A percentile compares a stretch with the other conserved stretches of the same genome.
Conservation (phyloP, 345 rosid genomes). For the Turnera subulata region DNA sequence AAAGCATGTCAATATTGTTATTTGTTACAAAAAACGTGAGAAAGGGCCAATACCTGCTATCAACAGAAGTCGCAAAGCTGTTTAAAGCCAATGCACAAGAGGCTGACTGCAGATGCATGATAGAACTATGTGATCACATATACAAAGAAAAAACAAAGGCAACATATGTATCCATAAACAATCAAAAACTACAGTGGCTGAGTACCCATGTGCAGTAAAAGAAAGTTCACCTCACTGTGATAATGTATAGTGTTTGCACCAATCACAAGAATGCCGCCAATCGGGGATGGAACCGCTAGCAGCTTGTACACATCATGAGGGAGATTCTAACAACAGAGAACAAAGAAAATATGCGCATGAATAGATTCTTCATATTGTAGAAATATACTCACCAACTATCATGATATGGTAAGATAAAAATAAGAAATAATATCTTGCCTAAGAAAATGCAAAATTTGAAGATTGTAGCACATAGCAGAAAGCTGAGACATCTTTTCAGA, state of each 20-base stretch:
- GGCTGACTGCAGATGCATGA: slow-evolving; percentile 68
- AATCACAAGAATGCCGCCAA: slow-evolving; percentile 92
- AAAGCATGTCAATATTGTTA: neutral
- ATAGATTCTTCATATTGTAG: neutral
- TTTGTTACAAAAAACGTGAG: neutral
- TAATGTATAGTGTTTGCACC: slow-evolving; percentile 83
- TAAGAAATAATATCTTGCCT: neutral
- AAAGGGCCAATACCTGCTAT: slow-evolving; percentile 56
- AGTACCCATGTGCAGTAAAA: slow-evolving; percentile 7
- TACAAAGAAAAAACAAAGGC: slow-evolving; percentile 3
- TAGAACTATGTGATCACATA: slow-evolving; percentile 8
- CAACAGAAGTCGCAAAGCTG: slow-evolving; percentile 68
- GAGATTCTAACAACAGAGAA: slow-evolving; percentile 61
- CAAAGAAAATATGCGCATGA: slow-evolving; percentile 13
- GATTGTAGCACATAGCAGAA: slow-evolving; percentile 11
- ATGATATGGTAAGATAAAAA: neutral
- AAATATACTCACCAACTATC: neutral
- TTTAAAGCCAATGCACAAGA: slow-evolving; percentile 84
- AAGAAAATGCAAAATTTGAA: slow-evolving; percentile 1
- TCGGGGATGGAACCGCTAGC: slow-evolving; percentile 93
- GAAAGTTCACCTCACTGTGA: slow-evolving; percentile 73
- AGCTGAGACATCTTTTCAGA: slow-evolving; percentile 1
- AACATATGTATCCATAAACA: slow-evolving; percentile 8
- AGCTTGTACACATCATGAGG: slow-evolving; percentile 96
- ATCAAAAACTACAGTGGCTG: neutral